Evolutionary conservation across 202 grass and related monocot genomes (phyloP).

Genomic region (Thinopyrum obtusiflorum): DNA sequence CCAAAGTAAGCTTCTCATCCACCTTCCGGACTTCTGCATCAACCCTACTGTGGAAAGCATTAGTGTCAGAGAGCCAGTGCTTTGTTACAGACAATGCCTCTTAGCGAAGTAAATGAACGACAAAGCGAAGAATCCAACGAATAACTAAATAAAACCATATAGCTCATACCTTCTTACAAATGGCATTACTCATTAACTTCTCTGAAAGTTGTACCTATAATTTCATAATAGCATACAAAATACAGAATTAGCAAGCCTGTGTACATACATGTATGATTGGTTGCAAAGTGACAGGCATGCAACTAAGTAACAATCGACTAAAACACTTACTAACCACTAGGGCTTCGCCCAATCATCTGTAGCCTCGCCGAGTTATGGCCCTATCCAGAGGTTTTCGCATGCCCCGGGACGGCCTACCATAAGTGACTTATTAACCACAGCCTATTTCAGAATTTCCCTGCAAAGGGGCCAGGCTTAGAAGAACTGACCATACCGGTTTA

Average conservation of each 20-base stretch:
- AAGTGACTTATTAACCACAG: no score
- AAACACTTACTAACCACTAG: no score
- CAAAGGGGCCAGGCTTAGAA: no score
- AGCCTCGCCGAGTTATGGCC: no score
- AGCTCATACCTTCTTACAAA: constrained; percentile 68
- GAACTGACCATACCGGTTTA: no score
- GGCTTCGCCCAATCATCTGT: no score
- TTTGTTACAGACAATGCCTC: not conserved
- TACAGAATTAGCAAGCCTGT: not conserved
- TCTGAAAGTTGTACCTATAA: constrained; percentile 89
- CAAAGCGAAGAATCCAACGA: no score
- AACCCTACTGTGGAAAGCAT: constrained; percentile 49
- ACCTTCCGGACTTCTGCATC: constrained; percentile 73
- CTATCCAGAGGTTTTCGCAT: no score
- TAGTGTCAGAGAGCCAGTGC: constrained; percentile 16
- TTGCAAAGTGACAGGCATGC: not conserved
- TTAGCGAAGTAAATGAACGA: no score
- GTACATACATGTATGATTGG: not conserved
- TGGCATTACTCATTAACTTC: constrained; percentile 87
- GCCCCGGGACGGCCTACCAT: no score
- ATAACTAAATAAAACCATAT: not conserved
- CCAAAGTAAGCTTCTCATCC: constrained; percentile 61
- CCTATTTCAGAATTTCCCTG: no score
- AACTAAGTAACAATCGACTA: no score
- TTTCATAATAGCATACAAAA: constrained; percentile 10